Conservation (phyloP, 257 asterid genomes). For the Solanum sejunctum region DNA sequence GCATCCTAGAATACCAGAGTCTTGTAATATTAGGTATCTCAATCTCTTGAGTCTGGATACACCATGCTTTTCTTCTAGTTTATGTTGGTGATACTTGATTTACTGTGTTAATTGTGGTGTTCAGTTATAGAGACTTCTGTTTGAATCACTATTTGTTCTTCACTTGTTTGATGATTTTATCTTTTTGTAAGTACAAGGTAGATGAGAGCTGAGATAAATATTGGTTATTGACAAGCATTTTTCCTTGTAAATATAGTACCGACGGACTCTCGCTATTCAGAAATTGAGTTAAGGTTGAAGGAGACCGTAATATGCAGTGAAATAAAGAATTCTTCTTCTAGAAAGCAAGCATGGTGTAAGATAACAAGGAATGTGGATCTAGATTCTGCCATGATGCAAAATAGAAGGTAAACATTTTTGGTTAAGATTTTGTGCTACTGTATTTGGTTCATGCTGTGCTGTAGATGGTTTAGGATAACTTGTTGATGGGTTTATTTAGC, state of each 20-base stretch:
- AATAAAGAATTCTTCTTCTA: conserved; percentile 28
- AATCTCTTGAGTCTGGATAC: neutral
- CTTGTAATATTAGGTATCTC: neutral
- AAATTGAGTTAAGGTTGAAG: conserved; percentile 47
- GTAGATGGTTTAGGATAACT: neutral
- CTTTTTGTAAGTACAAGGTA: neutral
- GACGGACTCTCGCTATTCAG: conserved; percentile 35
- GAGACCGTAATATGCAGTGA: conserved; percentile 47
- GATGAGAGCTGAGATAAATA: neutral
- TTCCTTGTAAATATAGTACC: conserved; percentile 44
- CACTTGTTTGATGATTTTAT: neutral
- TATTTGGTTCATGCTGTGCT: neutral
- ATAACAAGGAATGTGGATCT: conserved; percentile 67
- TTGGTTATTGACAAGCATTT: conserved; percentile 1
- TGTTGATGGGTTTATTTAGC: neutral
- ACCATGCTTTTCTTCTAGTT: neutral
- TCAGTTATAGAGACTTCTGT: neutral
- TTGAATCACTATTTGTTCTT: neutral
- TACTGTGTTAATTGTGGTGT: neutral
- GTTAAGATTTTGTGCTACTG: neutral
- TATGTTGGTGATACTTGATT: neutral
- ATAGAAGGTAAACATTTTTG: conserved; percentile 36
- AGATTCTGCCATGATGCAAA: conserved; percentile 49
- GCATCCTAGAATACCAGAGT: neutral
- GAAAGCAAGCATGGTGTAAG: conserved; percentile 71